phyloP scores from a whole-genome alignment of 1,139 yeast genomes.

The Candida glucosophila region DNA sequence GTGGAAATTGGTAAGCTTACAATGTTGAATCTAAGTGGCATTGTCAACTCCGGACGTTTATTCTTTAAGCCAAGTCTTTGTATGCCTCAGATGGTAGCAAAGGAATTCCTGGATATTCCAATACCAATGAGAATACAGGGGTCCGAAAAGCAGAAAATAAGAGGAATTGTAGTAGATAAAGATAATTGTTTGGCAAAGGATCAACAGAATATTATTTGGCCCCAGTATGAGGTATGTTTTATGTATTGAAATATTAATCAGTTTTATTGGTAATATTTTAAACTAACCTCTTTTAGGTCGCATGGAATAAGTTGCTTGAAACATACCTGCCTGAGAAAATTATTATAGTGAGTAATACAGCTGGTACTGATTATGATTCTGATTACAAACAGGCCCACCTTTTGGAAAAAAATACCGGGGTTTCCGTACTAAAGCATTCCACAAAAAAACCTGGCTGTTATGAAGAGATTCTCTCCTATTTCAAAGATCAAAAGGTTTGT shows the following conservation, averaged over 20 bases:
- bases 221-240: conserved; percentile 40
- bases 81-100: conserved; percentile 55
- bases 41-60: conserved; percentile 56
- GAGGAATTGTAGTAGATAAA: conserved; percentile 83
- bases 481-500: conserved; percentile 36
- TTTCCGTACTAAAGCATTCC: conserved; percentile 67
- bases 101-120: conserved; percentile 55
- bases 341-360: conserved; percentile 84
- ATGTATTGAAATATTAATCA: not conserved
- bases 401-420: conserved; percentile 66
- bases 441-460: conserved; percentile 89
- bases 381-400: conserved; percentile 51
- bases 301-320: conserved; percentile 49
- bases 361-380: conserved; percentile 77
- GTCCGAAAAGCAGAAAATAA: conserved; percentile 31
- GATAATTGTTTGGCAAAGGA: conserved; percentile 93
- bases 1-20: conserved; percentile 1
- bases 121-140: conserved; percentile 34
- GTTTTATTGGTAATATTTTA: not conserved
- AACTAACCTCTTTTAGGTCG: conserved; percentile 15
- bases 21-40: conserved; percentile 62
- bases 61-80: conserved; percentile 59
- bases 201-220: conserved; percentile 75
- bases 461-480: conserved; percentile 56
- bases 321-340: conserved; percentile 59